Evolutionary conservation across 2,329 filamentous ascomycete species (phyloP).

Genomic region (Pseudofabraea citricarpa): DNA sequence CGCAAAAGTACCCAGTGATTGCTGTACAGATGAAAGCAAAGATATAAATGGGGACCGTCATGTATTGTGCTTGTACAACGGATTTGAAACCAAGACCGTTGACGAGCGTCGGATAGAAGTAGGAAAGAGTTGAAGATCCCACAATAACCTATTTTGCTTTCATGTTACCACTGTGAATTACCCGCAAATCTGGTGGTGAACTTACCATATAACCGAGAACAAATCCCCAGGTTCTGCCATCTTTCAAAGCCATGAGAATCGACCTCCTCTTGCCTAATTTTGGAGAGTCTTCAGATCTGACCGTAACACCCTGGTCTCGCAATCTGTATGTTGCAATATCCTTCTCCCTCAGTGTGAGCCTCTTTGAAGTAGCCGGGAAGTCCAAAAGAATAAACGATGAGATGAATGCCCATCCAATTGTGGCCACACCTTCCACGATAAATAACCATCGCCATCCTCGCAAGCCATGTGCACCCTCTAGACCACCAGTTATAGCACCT

Average conservation of each 20-base stretch:
- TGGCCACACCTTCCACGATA: slow-evolving; percentile 32
- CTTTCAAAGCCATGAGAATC: slow-evolving; percentile 9
- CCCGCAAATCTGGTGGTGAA: too few relatives aligned
- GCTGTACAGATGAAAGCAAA: slow-evolving; percentile 42
- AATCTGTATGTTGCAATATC: slow-evolving; percentile 36
- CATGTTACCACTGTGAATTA: too few relatives aligned
- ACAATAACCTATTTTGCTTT: slow-evolving; percentile 23
- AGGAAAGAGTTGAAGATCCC: slow-evolving; percentile 43
- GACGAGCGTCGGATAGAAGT: slow-evolving; percentile 50
- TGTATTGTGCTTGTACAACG: slow-evolving; percentile 43
- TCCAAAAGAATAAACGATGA: slow-evolving; percentile 42
- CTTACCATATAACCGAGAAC: slow-evolving; percentile 39
- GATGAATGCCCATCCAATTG: slow-evolving; percentile 35
- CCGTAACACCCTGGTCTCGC: slow-evolving; percentile 30
- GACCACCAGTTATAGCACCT: slow-evolving; percentile 38
- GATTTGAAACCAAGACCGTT: slow-evolving; percentile 43
- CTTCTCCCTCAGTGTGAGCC: slow-evolving; percentile 33
- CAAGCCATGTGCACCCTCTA: slow-evolving; percentile 40
- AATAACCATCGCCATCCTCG: slow-evolving; percentile 48
- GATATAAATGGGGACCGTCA: slow-evolving; percentile 39
- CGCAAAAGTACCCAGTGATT: slow-evolving; percentile 39
- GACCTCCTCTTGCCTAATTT: too few relatives aligned
- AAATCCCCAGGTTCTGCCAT: slow-evolving; percentile 38
- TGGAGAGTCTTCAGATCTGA: slow-evolving; percentile 20
- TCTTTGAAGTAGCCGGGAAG: slow-evolving; percentile 41